Evolutionary conservation across 129 eudicot species (phyloP).

Genomic region (Saposhnikovia divaricata): DNA sequence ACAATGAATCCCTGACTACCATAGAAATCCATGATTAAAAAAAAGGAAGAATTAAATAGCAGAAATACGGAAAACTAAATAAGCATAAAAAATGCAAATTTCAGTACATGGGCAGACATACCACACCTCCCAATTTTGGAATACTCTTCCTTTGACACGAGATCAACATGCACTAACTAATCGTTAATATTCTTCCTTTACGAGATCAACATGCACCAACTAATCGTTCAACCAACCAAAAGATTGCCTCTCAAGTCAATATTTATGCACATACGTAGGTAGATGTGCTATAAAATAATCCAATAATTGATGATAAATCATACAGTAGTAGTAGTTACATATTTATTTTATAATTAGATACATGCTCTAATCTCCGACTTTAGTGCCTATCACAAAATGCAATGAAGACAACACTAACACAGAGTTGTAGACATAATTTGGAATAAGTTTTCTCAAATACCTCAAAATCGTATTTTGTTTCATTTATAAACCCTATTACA

Average conservation of each 20-base stretch:
- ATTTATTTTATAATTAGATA: background rate
- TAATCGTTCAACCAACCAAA: too few species aligned
- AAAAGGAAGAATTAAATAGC: background rate
- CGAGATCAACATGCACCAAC: too few species aligned
- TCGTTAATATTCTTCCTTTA: too few species aligned
- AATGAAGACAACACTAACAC: background rate
- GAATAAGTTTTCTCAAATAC: too few species aligned
- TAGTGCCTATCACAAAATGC: background rate
- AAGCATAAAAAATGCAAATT: background rate
- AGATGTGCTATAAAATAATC: background rate
- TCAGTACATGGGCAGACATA: slow-evolving; percentile 16
- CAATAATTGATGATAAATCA: background rate
- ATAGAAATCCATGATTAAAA: background rate
- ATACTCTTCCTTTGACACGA: slow-evolving; percentile 95
- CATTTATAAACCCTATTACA: too few species aligned
- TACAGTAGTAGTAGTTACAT: background rate
- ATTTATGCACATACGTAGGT: background rate
- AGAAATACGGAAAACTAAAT: background rate
- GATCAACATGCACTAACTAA: slow-evolving; percentile 98
- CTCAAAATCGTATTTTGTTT: too few species aligned
- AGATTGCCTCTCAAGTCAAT: too few species aligned
- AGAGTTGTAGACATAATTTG: background rate
- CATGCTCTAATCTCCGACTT: slow-evolving; percentile 4
- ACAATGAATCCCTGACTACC: background rate
- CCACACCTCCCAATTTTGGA: slow-evolving; percentile 77